Conservation (phyloP, 306 rosid species). For the Dalbergia oliveri region DNA sequence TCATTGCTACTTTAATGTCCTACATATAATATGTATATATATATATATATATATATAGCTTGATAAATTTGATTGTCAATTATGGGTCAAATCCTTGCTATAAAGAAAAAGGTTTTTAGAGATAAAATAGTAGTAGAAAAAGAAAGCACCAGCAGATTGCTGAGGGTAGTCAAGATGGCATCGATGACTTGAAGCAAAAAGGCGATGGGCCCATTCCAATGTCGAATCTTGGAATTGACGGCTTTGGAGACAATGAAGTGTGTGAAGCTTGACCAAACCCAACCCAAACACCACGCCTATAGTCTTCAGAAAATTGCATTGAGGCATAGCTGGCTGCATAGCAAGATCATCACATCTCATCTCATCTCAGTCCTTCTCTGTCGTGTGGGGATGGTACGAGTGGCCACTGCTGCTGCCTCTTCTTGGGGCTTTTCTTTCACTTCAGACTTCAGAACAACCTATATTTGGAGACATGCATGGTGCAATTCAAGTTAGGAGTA, state of each 20-base stretch:
- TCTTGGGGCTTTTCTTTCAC: not conserved
- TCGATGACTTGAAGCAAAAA: conserved; percentile 24
- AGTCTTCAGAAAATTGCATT: too few relatives aligned
- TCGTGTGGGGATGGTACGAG: not conserved
- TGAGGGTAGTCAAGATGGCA: conserved; percentile 21
- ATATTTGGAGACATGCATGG: not conserved
- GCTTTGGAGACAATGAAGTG: not conserved
- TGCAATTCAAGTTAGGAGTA: not conserved
- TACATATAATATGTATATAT: not conserved
- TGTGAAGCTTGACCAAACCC: not conserved
- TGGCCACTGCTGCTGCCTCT: not conserved
- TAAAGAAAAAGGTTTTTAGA: not conserved
- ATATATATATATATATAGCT: too few relatives aligned
- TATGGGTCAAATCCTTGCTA: not conserved
- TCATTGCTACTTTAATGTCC: not conserved
- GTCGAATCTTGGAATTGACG: not conserved
- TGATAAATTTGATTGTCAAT: not conserved
- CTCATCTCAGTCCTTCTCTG: too few relatives aligned
- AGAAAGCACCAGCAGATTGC: not conserved
- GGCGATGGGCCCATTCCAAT: not conserved
- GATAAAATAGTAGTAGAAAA: not conserved
- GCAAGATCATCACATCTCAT: too few relatives aligned
- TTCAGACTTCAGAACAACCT: not conserved
- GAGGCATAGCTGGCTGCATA: too few relatives aligned
- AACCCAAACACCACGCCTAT: not conserved